phyloP scores from a whole-genome alignment of 1,284 basidiomycete genomes.

The Ustilago loliicola region DNA sequence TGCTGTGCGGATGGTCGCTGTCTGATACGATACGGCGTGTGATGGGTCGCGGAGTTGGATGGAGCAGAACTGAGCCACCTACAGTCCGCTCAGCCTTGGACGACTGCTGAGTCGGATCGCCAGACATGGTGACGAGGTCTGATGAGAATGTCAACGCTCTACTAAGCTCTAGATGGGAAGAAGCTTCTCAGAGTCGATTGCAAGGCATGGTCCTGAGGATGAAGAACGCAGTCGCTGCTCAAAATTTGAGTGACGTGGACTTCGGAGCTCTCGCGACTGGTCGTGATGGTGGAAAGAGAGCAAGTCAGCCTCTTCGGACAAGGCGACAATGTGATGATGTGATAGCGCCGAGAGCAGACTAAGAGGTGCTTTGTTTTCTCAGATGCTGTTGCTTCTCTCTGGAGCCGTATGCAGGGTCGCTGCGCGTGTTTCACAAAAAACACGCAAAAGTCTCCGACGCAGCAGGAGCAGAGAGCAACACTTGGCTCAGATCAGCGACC shows the following conservation, averaged over 20 bases:
- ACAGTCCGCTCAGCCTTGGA: neutral
- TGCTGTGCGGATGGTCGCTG: conserved; percentile 41
- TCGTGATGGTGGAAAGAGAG: neutral
- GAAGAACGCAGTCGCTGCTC: neutral
- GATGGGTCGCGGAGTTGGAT: conserved; percentile 28
- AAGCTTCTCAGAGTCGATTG: neutral
- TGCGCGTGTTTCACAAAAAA: conserved; percentile 17
- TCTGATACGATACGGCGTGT: conserved; percentile 45
- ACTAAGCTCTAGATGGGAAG: neutral
- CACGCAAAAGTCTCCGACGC: conserved; percentile 9
- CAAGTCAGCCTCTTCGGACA: conserved; percentile 3
- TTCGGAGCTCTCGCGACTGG: neutral
- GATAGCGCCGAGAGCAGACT: conserved; percentile 2
- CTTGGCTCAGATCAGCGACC: neutral
- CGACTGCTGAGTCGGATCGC: conserved; percentile 3
- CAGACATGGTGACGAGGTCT: conserved; percentile 14
- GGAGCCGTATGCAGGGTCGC: conserved; percentile 30
- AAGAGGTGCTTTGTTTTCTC: neutral
- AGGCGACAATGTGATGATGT: neutral
- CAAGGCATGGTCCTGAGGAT: neutral
- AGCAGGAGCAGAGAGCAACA: neutral
- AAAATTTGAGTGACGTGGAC: neutral
- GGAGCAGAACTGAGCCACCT: conserved; percentile 33
- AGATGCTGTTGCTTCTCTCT: neutral
- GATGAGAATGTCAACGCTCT: neutral